Evolutionary conservation across 2,329 filamentous ascomycete species (phyloP).

Genomic region (Metarhizium guizhouense): DNA sequence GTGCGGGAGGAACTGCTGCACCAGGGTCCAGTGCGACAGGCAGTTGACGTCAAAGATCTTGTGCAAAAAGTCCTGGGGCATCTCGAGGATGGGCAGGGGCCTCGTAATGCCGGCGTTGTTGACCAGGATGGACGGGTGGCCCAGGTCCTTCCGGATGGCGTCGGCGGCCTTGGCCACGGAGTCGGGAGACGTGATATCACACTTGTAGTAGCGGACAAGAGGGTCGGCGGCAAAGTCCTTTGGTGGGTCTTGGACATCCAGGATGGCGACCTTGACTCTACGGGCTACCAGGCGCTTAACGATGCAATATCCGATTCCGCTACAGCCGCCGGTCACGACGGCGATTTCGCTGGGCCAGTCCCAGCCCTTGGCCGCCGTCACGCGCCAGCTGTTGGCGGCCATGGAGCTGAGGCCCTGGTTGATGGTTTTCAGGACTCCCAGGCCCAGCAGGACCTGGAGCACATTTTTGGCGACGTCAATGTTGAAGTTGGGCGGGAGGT

Average conservation of each 20-base stretch:
- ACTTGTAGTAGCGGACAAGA: constrained; percentile 23
- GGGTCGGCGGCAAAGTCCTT: constrained; percentile 14
- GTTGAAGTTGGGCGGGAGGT: constrained; percentile 3
- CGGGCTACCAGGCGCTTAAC: constrained; percentile 20
- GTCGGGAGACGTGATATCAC: constrained; percentile 31
- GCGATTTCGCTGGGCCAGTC: constrained; percentile 32
- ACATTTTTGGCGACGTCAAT: constrained; percentile 4
- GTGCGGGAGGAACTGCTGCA: constrained; percentile 55
- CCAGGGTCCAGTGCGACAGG: constrained; percentile 54
- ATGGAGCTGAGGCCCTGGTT: constrained; percentile 17
- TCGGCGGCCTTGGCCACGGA: constrained; percentile 34
- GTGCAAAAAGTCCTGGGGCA: constrained; percentile 45
- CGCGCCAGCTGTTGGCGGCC: constrained; percentile 21
- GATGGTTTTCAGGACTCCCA: constrained; percentile 14
- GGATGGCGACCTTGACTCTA: constrained; percentile 55
- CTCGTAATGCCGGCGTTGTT: constrained; percentile 60
- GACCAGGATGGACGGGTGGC: constrained; percentile 58
- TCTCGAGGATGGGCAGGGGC: constrained; percentile 49
- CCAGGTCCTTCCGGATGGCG: constrained; percentile 34
- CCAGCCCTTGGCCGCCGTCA: constrained; percentile 15
- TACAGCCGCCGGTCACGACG: constrained; percentile 34
- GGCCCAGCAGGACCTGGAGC: constrained; percentile 12
- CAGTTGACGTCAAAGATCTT: constrained; percentile 63
- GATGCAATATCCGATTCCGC: constrained; percentile 31
- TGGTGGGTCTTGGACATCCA: constrained; percentile 46